Base-by-base conservation (phyloP, 2,329 filamentous ascomycete genomes). In the Ascochyta viciae-villosae region DNA sequence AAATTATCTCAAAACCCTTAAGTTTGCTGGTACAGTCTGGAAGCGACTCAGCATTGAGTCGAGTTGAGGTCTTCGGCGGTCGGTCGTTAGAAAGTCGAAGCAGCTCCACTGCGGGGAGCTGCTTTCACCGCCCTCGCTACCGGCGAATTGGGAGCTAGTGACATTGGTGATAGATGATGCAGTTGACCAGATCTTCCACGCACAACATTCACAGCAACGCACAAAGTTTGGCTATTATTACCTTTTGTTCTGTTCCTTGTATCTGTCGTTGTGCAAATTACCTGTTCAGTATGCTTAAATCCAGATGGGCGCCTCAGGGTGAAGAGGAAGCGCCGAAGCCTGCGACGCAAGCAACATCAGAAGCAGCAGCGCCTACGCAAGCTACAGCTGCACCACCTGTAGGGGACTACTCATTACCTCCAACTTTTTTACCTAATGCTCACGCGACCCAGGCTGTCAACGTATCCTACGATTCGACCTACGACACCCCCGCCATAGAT, bases 401-500 rank as follows among this genome's bases (percentile, higher is more conserved):
- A 58, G 44, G 31, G 16, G 5, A 35, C 41, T 8, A 6, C 27
- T 15, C 22, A 40, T 4, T 22, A 34, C 23, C 23, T 39, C 5
- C 6, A 23, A 23, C 15, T 5, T 1, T 19, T 16, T 2, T 1
- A 3, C 33, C 15, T 35, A 9, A 4, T 6, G 10, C 39, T 54
- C 2, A 51, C 31, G 34, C 19, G 9, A n/a, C 6, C 3, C 22
- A 41, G 41, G 23, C 38, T 7, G 34, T 26, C 23, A 57, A 58
- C 43, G 57, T 61, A 51, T 54, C 68, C 2, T 71, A 72, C 50
- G 71, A 72, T 43, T 63, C 68, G 54, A 54, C 61, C 24, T 73
- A 70, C 46, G 46, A 60, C 56, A 68, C 73, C 57, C 54, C 67
- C n/a, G 63, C 64, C 10, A 63, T 74, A 13, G 79, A 81, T 50